Percentiles rank a stretch among this genome's conserved stretches.
Conservation (phyloP, 2,329 filamentous ascomycete genomes). For the Sclerotiophoma versabilis region DNA sequence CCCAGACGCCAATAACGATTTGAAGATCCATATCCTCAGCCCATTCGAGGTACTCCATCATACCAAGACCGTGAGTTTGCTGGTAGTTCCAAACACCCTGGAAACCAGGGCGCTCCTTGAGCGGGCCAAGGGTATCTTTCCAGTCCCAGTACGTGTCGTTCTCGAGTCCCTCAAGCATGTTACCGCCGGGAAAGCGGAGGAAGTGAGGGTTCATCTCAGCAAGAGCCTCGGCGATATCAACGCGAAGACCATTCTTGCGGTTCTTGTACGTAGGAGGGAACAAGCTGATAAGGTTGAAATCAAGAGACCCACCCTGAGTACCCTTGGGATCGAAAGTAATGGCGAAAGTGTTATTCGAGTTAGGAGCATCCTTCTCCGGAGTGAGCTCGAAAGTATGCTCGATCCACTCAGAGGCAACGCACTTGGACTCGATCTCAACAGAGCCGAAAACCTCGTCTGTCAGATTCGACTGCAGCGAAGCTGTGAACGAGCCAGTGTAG, state of each 20-base stretch:
- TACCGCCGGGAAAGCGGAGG: conserved; percentile 61
- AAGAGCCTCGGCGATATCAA: conserved; percentile 58
- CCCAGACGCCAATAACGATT: conserved; percentile 53
- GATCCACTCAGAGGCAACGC: conserved; percentile 48
- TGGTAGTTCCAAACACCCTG: conserved; percentile 56
- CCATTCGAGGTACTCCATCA: conserved; percentile 59
- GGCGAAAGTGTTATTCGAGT: conserved; percentile 60
- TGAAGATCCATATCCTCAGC: conserved; percentile 55
- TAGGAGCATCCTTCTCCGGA: conserved; percentile 48
- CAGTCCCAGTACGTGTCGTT: conserved; percentile 48
- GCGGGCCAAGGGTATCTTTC: conserved; percentile 59
- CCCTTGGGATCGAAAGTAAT: conserved; percentile 57
- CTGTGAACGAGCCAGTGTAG: conserved; percentile 47
- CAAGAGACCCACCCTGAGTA: conserved; percentile 33
- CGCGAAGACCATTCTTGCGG: conserved; percentile 59
- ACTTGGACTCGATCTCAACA: conserved; percentile 36
- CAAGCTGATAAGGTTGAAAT: conserved; percentile 61
- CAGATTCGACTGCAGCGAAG: conserved; percentile 51
- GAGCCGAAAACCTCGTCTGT: conserved; percentile 53
- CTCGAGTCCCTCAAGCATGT: conserved; percentile 52
- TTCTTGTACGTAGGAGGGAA: conserved; percentile 64
- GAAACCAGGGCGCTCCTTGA: conserved; percentile 57
- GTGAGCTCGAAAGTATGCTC: conserved; percentile 51
- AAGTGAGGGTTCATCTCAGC: conserved; percentile 54
- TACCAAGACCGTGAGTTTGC: conserved; percentile 54